Percentiles rank a stretch among this genome's conserved stretches.
Conservation (phyloP, 257 asterid species). For the Solanum piurae region DNA sequence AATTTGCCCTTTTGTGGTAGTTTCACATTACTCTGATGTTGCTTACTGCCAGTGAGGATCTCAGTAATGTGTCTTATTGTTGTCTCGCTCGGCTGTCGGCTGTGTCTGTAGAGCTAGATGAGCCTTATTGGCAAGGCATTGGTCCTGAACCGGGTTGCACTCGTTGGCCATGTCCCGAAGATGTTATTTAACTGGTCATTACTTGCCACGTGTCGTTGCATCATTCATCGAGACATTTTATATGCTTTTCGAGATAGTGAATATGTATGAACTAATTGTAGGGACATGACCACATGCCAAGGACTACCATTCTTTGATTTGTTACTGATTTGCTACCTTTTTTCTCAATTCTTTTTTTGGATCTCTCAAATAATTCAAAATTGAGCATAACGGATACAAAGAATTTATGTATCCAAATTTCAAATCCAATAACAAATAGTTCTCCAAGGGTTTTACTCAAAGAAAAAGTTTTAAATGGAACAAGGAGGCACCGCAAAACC, state of each 20-base stretch:
- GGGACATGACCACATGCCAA: neutral
- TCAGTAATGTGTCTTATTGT: no score
- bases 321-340: neutral
- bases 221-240: neutral
- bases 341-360: neutral
- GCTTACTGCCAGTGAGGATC: no score
- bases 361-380: neutral
- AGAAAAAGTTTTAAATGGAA: neutral
- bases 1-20: no score
- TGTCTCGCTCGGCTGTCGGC: no score
- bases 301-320: neutral
- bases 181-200: no score
- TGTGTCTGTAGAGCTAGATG: no score
- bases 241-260: neutral
- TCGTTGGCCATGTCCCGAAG: no score
- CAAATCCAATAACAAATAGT: neutral
- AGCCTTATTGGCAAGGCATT: no score
- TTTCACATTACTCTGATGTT: no score
- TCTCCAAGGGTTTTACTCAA: neutral
- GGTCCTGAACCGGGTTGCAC: no score
- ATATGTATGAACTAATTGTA: neutral
- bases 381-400: neutral
- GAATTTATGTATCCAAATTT: neutral
- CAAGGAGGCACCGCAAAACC: neutral
- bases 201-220: no score